Evolutionary conservation across 768 basidiomycete genomes (phyloP).

Genomic region (Cystoderma amianthinum): DNA sequence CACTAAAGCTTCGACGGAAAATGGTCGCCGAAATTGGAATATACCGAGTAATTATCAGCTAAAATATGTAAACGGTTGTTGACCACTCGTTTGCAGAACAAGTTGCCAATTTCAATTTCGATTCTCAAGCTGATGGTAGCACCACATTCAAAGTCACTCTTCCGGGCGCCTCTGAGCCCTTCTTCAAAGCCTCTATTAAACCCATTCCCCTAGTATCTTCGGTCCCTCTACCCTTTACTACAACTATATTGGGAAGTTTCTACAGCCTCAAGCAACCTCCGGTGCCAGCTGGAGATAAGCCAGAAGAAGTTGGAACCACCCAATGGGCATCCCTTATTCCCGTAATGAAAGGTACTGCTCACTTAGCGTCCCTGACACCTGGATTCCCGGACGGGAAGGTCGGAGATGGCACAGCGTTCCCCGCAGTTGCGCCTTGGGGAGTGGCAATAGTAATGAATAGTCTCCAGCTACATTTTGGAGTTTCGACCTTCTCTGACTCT

Average conservation of each 20-base stretch:
- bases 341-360: constrained; percentile 1
- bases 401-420: constrained; percentile 1
- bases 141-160: constrained; percentile 16
- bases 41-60: constrained; percentile 17
- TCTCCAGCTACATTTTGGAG: not conserved
- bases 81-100: constrained; percentile 13
- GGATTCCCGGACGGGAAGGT: constrained; percentile 1
- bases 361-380: not conserved
- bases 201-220: constrained; percentile 17
- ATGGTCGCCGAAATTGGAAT: constrained; percentile 27
- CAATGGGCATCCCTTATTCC: constrained; percentile 3
- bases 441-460: not conserved
- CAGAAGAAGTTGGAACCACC: constrained; percentile 2
- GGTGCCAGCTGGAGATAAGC: constrained; percentile 4
- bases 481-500: not conserved
- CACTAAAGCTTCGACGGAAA: constrained; percentile 17
- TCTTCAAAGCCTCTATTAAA: constrained; percentile 20
- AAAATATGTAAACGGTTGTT: not conserved
- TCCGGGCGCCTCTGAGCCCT: constrained; percentile 14
- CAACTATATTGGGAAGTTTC: constrained; percentile 10
- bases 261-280: constrained; percentile 2
- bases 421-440: constrained; percentile 2
- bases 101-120: constrained; percentile 20
- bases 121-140: constrained; percentile 8
- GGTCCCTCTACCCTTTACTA: constrained; percentile 14